A percentile compares a stretch with the other conserved stretches of the same genome.
These are phyloP conservation scores for Arctium lappa DNA, from an alignment of 129 eudicot species.

Conservation along the genomic window DNA sequence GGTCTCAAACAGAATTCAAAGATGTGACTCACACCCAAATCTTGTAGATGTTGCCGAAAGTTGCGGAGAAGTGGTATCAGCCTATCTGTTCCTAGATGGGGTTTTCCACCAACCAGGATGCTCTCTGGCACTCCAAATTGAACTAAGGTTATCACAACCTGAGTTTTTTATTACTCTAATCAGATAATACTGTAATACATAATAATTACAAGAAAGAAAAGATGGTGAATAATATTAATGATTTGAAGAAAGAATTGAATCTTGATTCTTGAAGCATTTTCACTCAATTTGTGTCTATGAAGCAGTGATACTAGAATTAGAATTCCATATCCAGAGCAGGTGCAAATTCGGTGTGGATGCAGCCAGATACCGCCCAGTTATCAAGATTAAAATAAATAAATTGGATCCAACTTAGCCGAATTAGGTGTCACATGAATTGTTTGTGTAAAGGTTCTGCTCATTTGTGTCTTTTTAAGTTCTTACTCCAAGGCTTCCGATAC, in stretches of 20 bases:
- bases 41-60: constrained; percentile 74
- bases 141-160: constrained; percentile 93
- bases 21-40: constrained; percentile 71
- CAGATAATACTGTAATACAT: background rate
- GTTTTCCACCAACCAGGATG: constrained; percentile 89
- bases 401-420: no score
- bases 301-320: no score
- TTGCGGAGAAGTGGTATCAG: constrained; percentile 76
- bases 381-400: no score
- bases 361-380: no score
- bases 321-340: no score
- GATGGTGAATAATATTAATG: background rate
- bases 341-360: no score
- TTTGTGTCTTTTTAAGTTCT: no score
- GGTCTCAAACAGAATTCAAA: background rate
- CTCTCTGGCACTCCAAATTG: constrained; percentile 85
- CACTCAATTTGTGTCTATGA: no score
- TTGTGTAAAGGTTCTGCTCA: no score
- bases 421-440: no score
- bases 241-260: background rate
- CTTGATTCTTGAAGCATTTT: background rate
- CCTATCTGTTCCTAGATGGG: constrained; percentile 92
- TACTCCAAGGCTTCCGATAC: no score
- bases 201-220: background rate
- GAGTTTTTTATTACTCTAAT: constrained; percentile 8